Conservation (phyloP, 345 rosid genomes). For the Gossypium bickii region DNA sequence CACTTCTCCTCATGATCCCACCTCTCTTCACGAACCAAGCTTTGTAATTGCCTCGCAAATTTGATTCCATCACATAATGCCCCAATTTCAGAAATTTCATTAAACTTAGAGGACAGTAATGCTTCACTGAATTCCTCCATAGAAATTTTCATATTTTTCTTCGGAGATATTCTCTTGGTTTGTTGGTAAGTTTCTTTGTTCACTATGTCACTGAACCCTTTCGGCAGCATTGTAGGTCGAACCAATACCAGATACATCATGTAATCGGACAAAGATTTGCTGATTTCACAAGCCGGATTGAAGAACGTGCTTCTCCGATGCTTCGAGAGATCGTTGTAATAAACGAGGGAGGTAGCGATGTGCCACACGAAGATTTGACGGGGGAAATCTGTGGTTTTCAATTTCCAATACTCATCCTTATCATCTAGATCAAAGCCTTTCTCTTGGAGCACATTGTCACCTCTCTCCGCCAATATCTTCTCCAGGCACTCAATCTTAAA, state of each 20-base stretch:
- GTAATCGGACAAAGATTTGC: conserved; percentile 9
- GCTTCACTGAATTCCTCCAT: neutral
- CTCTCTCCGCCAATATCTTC: neutral
- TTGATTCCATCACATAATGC: neutral
- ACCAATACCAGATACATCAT: neutral
- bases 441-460: neutral
- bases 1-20: conserved; percentile 11
- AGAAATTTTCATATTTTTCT: neutral
- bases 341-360: conserved; percentile 25
- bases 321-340: neutral
- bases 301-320: neutral
- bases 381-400: neutral
- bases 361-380: conserved; percentile 29
- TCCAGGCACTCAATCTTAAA: neutral
- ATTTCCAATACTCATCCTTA: neutral
- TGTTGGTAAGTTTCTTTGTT: neutral
- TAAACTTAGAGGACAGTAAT: neutral
- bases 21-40: neutral
- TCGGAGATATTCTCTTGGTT: neutral
- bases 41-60: conserved; percentile 7
- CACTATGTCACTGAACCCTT: neutral
- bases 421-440: neutral
- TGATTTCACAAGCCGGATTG: neutral
- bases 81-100: neutral
- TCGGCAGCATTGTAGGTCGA: neutral